Base-by-base conservation (phyloP, 225 moss, liverwort and hornwort genomes). In the Sphagnum tenellum region DNA sequence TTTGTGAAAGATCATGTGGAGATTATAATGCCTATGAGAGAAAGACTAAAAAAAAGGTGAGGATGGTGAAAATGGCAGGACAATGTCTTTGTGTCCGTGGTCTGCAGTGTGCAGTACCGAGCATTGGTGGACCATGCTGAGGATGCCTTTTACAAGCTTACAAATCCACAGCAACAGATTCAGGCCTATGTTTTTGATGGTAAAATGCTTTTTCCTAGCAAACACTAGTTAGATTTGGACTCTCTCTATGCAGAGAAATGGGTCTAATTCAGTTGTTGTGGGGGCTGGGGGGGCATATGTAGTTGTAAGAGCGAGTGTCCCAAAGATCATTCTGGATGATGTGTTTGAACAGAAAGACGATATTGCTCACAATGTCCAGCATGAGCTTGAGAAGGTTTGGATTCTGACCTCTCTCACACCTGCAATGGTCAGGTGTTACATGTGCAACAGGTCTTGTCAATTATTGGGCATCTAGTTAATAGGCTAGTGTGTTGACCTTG, bases 281-380 rank as follows among this genome's bases (percentile, higher is more conserved):
- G 29, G 29, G 29, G 29, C 29, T 29, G 29, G 61, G 29, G 64
- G 5, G 46, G 57, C 59, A 69, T 64, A 55, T 72, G 61, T 83
- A 98, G 96, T 93, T 59, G 93, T 98, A 64, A 81, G 93, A 66
- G 93, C 96, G 53, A 89, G 77, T 69, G 93, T 98, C 29, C 96
- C 93, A 5, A 90, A 71, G 63, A 93, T 98, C 93, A 68, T 74
- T 55, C 70, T 98, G 13, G 96, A 98, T 64, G 90, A 98, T 4
- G 92, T 98, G 4, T 98, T 93, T 66, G 90, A 98, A 79, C 93
- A 98, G 70, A 98, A 98, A 71, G 77, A 93, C 67, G 90, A 93
- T 49, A 65, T 98, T 67, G 96, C 96, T 11, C 90, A 71, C 74
- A 81, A 75, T 76, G 96, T 98, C 45, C 88, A 86, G 45, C 80